Evolutionary conservation across 2,329 filamentous ascomycete genomes (phyloP).

Genomic region (Fusarium graminum): DNA sequence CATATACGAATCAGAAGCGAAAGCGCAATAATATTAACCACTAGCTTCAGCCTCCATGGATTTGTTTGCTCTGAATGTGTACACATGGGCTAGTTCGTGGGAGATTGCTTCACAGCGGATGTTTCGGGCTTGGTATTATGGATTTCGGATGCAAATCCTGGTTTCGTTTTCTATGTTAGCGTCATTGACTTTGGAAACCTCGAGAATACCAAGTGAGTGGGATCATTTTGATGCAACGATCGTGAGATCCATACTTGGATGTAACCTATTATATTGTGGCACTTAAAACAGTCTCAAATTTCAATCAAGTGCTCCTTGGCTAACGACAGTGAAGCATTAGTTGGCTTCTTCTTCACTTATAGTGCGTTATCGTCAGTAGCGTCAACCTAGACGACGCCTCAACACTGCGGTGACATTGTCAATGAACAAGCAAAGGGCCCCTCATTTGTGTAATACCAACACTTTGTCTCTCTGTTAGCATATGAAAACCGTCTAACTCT

Average conservation of each 20-base stretch:
- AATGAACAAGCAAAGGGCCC: slow-evolving; percentile 5
- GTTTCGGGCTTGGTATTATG: slow-evolving; percentile 23
- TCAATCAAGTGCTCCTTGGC: background rate
- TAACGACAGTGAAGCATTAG: slow-evolving; percentile 1
- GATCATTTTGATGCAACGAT: slow-evolving; percentile 5
- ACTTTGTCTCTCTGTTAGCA: background rate
- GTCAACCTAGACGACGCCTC: background rate
- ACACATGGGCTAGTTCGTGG: slow-evolving; percentile 8
- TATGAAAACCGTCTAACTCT: background rate
- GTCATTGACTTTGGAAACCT: slow-evolving; percentile 27
- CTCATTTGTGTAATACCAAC: slow-evolving; percentile 4
- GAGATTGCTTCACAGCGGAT: slow-evolving; percentile 7
- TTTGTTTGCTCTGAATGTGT: slow-evolving; percentile 9
- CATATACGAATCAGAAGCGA: slow-evolving; percentile 31
- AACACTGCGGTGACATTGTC: slow-evolving; percentile 2
- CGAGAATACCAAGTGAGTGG: background rate
- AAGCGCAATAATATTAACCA: slow-evolving; percentile 28
- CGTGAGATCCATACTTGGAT: slow-evolving; percentile 9
- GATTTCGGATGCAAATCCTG: slow-evolving; percentile 15
- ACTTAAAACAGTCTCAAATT: background rate
- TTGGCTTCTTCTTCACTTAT: slow-evolving; percentile 5
- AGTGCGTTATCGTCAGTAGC: background rate
- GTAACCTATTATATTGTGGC: background rate
- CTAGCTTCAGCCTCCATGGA: slow-evolving; percentile 16
- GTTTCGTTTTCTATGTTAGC: slow-evolving; percentile 27